Evolutionary conservation across 2,329 filamentous ascomycete genomes (phyloP).

Genomic region (Diplocarpon mali): DNA sequence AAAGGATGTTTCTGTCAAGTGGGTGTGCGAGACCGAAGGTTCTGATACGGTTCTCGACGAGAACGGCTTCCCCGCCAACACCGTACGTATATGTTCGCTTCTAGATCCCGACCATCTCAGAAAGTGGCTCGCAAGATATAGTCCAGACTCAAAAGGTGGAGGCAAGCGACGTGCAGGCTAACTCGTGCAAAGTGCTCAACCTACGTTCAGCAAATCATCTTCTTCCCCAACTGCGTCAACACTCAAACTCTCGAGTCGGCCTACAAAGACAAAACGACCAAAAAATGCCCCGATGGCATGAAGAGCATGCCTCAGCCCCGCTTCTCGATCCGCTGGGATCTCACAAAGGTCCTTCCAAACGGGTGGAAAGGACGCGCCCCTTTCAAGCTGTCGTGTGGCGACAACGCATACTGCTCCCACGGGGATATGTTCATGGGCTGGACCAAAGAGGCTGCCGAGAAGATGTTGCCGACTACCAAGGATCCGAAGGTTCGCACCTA

Average conservation of each 20-base stretch:
- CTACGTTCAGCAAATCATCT: slow-evolving; percentile 34
- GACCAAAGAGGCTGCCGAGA: slow-evolving; percentile 31
- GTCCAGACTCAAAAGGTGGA: too few species aligned
- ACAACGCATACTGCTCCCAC: slow-evolving; percentile 3
- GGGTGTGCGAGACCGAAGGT: slow-evolving; percentile 29
- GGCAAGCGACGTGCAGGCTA: too few species aligned
- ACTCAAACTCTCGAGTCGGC: slow-evolving; percentile 26
- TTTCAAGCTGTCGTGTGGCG: slow-evolving; percentile 33
- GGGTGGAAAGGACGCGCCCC: slow-evolving; percentile 36
- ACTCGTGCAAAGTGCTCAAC: slow-evolving; percentile 26
- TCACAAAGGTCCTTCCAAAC: slow-evolving; percentile 32
- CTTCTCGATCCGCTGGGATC: slow-evolving; percentile 37
- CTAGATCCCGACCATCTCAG: too few species aligned
- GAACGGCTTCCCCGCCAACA: too few species aligned
- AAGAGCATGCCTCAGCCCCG: slow-evolving; percentile 37
- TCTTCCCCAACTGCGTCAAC: slow-evolving; percentile 35
- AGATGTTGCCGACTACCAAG: slow-evolving; percentile 30
- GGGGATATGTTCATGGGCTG: slow-evolving; percentile 39
- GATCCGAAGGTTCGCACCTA: slow-evolving; percentile 21
- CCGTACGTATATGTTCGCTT: too few species aligned
- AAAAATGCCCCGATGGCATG: slow-evolving; percentile 33
- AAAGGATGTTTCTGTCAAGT: slow-evolving; percentile 24
- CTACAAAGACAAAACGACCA: slow-evolving; percentile 21
- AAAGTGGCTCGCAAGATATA: too few species aligned
- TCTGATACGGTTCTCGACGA: too few species aligned